Evolutionary conservation across 768 basidiomycete genomes (phyloP), one percentile per base, ranked within the genome.

Genomic region (Butyriboletus loyo): DNA sequence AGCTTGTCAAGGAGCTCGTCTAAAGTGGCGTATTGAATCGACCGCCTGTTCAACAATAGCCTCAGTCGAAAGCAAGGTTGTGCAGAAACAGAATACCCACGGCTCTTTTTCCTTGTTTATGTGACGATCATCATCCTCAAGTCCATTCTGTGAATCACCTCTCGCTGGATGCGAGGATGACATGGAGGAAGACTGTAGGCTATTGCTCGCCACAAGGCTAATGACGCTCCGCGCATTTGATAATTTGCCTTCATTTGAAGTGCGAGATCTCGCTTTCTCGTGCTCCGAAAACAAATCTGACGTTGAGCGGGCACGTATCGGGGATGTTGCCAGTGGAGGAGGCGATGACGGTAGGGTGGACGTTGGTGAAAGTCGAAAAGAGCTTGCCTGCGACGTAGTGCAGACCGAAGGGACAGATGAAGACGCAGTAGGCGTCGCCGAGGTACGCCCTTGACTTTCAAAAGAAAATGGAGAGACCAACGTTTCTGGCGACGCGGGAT

Each of bases 1-100:
- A 93, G 75, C 64, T 89, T 92, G 65, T 92, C 87, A 36, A 93
- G 72, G 36, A 93, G 73, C 58, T 91, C 88, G 5, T 92, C 89
- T 47, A 92, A 63, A 36, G 84, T 85, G 42, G 85, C 85, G 78
- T 84, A 92, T 52, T 86, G 83, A 19, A 81, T 76, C 22, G 86
- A 81, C 57, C 83, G 75, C 45, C 76, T 79, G 57, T 30, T 49
- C 47, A 34, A 42, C 28, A 53, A 31, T n/a, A 24, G 17, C 6
- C n/a, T 64, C 32, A 68, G 59, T 48, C 34, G 30, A 50, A 37
- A 34, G 21, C 27, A 48, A 46, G 19, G 28, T 22, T n/a, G 10
- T 2, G 38, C 7, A 50, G 45, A 28, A 24, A 37, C 47, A 36
- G 19, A 36, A 30, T 15, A 75, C 82, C 60, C 45, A 87, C 82